phyloP scores from a whole-genome alignment of 2,329 filamentous ascomycete species.

The Clonostachys byssicola region DNA sequence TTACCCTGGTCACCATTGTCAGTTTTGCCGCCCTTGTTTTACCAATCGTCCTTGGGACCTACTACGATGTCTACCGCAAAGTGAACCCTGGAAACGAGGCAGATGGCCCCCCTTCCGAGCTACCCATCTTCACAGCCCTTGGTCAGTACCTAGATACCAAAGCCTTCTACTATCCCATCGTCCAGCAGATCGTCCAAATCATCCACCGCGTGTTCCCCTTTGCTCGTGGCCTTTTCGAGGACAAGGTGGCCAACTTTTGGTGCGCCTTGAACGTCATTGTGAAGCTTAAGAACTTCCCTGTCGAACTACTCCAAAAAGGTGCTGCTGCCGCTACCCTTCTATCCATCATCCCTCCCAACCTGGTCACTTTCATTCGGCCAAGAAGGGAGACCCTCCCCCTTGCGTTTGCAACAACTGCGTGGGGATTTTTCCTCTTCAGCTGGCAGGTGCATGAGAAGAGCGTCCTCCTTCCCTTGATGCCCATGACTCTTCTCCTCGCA shows the following conservation, averaged over 20 bases:
- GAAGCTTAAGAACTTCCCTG: constrained; percentile 76
- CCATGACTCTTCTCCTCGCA: constrained; percentile 85
- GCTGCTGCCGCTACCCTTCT: constrained; percentile 72
- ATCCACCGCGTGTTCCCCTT: constrained; percentile 95
- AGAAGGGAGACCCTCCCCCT: constrained; percentile 73
- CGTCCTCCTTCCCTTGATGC: constrained; percentile 84
- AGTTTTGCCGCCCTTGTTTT: constrained; percentile 74
- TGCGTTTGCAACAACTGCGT: constrained; percentile 78
- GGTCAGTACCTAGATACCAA: constrained; percentile 55
- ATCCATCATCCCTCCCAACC: constrained; percentile 74
- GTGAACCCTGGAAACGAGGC: constrained; percentile 53
- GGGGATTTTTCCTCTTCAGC: constrained; percentile 97
- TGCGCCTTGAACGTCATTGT: constrained; percentile 85
- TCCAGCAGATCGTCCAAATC: constrained; percentile 78
- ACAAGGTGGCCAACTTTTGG: constrained; percentile 99
- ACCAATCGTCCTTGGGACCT: constrained; percentile 68
- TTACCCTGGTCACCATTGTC: constrained; percentile 67
- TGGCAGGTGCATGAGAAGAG: constrained; percentile 99
- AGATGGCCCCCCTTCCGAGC: constrained; percentile 52
- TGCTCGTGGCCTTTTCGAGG: constrained; percentile 91
- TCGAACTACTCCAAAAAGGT: constrained; percentile 67
- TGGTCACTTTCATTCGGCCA: constrained; percentile 75
- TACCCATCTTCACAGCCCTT: constrained; percentile 59
- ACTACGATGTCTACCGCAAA: constrained; percentile 65
- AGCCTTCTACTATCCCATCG: constrained; percentile 67